phyloP scores from a whole-genome alignment of 2,329 filamentous ascomycete species.

The Colletotrichum sp. region DNA sequence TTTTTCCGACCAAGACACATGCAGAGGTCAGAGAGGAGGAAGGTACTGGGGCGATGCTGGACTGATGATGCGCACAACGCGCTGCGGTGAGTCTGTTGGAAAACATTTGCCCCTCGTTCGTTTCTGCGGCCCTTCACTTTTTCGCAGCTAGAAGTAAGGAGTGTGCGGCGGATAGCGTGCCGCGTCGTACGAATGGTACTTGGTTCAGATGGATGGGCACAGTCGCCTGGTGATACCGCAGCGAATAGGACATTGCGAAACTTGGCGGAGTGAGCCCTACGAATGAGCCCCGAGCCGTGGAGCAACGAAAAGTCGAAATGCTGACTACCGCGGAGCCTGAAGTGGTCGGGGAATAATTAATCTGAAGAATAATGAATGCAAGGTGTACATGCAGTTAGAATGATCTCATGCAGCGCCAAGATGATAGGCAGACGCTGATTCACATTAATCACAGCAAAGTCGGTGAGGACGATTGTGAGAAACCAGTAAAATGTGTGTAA shows the following conservation, averaged over 20 bases:
- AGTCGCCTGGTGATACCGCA: neutral
- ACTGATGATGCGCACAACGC: neutral
- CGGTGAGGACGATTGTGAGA: neutral
- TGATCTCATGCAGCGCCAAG: neutral
- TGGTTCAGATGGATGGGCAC: neutral
- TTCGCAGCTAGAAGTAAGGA: neutral
- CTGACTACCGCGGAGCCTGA: neutral
- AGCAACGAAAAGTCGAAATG: neutral
- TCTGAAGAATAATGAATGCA: neutral
- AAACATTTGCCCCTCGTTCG: neutral
- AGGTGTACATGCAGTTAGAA: neutral
- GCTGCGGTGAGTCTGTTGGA: neutral
- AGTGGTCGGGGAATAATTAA: neutral
- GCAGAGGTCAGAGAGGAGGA: neutral
- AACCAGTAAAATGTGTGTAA: neutral
- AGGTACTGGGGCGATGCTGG: neutral
- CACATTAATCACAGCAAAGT: neutral
- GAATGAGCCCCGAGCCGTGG: neutral
- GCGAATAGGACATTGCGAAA: neutral
- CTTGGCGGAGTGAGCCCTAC: neutral
- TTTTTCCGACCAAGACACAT: neutral
- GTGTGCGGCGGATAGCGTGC: neutral
- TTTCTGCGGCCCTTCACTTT: neutral
- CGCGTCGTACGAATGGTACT: neutral
- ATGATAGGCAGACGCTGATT: neutral